These are phyloP conservation scores for Aspergillus sparsus DNA, from an alignment of 495 filamentous ascomycete genomes.

Conservation along the genomic window DNA sequence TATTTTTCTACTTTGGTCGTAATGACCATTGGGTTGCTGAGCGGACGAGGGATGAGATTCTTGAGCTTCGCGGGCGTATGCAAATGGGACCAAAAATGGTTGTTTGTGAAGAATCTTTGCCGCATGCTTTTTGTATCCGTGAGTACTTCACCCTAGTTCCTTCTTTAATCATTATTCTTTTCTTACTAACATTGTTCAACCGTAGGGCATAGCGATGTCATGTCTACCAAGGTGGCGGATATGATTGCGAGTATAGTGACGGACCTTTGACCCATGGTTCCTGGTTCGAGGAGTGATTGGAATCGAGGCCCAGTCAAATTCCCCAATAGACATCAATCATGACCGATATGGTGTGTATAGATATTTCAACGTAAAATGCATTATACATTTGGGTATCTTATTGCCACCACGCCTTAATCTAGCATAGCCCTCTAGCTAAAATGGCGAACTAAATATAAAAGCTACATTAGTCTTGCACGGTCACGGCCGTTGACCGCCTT, in stretches of 20 bases:
- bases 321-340: too few relatives aligned
- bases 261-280: conserved; percentile 1
- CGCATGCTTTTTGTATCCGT: conserved; percentile 83
- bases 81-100: conserved; percentile 63
- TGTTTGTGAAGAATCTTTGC: conserved; percentile 70
- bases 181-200: conserved; percentile 16
- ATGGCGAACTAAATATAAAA: conserved; percentile 4
- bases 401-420: conserved; percentile 23
- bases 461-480: not conserved
- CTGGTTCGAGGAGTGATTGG: not conserved
- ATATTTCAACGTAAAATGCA: not conserved
- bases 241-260: conserved; percentile 14
- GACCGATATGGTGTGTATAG: not conserved
- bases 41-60: conserved; percentile 71
- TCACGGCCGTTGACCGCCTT: conserved; percentile 25
- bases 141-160: conserved; percentile 34
- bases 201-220: conserved; percentile 60
- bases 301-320: not conserved
- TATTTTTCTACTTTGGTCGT: conserved; percentile 79
- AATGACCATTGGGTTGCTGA: conserved; percentile 83
- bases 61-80: conserved; percentile 51
- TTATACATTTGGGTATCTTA: conserved; percentile 32
- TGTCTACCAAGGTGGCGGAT: conserved; percentile 62
- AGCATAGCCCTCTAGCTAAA: conserved; percentile 11
- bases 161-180: conserved; percentile 1